phyloP scores from a whole-genome alignment of 2,329 filamentous ascomycete species.

The Scortechinia acanthostroma region DNA sequence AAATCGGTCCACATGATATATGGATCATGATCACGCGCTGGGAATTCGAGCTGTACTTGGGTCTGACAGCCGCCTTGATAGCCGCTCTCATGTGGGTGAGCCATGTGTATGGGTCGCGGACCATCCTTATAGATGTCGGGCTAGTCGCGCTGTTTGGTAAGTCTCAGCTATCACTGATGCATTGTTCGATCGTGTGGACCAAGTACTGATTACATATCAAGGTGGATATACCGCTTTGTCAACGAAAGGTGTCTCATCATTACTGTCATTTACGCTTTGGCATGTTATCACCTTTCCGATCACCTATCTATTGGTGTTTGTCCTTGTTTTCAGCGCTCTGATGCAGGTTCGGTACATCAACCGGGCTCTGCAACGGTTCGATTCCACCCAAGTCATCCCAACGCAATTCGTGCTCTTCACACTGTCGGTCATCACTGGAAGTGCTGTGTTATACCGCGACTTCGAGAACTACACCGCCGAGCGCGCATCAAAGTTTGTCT shows the following conservation, averaged over 20 bases:
- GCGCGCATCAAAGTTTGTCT: constrained; percentile 77
- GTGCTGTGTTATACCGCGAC: constrained; percentile 86
- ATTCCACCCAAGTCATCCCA: constrained; percentile 95
- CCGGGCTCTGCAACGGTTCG: constrained; percentile 80
- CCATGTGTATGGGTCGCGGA: constrained; percentile 73
- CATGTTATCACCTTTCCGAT: constrained; percentile 85
- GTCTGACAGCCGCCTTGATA: constrained; percentile 69
- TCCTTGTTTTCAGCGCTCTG: constrained; percentile 77
- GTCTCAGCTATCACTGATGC: constrained; percentile 21
- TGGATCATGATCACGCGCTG: constrained; percentile 80
- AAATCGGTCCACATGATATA: constrained; percentile 82
- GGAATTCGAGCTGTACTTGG: constrained; percentile 87
- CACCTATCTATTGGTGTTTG: constrained; percentile 75
- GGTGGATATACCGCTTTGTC: constrained; percentile 93
- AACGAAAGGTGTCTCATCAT: constrained; percentile 91
- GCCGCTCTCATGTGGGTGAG: constrained; percentile 74
- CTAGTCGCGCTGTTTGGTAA: constrained; percentile 87
- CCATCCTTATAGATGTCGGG: constrained; percentile 84
- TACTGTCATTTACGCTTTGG: constrained; percentile 85
- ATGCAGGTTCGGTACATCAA: constrained; percentile 98
- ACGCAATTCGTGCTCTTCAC: constrained; percentile 97
- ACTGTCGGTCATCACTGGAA: constrained; percentile 87
- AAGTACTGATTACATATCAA: constrained; percentile 19
- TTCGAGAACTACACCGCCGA: constrained; percentile 75
- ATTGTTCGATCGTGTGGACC: constrained; percentile 7